These are phyloP conservation scores for Aspergillus neoniger DNA, from an alignment of 2,329 filamentous ascomycete genomes.

Conservation along the genomic window DNA sequence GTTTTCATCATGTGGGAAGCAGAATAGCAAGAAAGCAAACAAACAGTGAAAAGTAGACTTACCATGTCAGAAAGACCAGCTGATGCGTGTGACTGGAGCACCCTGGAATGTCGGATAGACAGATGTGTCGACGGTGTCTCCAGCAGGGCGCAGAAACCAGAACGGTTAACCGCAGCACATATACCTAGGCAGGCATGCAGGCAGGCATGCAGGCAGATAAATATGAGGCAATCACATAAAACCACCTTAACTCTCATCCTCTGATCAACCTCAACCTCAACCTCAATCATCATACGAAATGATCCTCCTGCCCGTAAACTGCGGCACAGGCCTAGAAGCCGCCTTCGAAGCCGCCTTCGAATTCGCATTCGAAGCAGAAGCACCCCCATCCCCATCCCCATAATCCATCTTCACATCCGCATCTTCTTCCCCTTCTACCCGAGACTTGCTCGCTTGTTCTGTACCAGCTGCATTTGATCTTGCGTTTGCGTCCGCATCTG, in stretches of 20 bases:
- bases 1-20: constrained; percentile 70
- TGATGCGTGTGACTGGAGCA: no score
- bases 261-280: constrained; percentile 18
- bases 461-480: background rate
- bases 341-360: background rate
- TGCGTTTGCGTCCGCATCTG: background rate
- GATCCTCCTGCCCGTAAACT: constrained; percentile 34
- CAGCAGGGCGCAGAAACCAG: no score
- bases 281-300: constrained; percentile 42
- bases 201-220: background rate
- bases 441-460: background rate
- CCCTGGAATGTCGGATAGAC: no score
- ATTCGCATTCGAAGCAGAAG: no score
- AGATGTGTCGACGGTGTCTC: no score
- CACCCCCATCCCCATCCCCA: constrained; percentile 20
- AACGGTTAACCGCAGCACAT: no score
- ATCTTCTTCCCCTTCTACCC: background rate
- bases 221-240: background rate
- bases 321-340: constrained; percentile 4
- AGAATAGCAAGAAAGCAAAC: background rate
- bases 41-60: constrained; percentile 1
- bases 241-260: constrained; percentile 5
- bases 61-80: background rate
- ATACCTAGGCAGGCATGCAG: background rate
- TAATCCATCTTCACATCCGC: constrained; percentile 56